Evolutionary conservation across 2,329 filamentous ascomycete species (phyloP), one percentile per base, ranked within the genome.

Genomic region (Paracoccidioides lutzii): DNA sequence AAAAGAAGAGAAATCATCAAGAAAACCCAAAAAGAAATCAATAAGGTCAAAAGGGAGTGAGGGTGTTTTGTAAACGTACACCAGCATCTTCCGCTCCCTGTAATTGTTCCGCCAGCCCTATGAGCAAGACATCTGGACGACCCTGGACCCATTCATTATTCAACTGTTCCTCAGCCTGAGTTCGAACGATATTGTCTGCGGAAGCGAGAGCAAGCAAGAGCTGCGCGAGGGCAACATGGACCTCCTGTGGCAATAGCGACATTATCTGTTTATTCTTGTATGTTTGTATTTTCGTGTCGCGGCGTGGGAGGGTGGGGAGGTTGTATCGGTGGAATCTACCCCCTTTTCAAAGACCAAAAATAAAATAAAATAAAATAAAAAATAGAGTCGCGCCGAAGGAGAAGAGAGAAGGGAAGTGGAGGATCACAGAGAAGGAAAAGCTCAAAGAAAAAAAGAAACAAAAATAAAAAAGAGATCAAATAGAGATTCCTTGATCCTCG

Each of bases 81-180:
- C 81, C 78, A 63, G 82, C 76, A 67, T 91, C 84, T 63, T 82
- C 81, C n/a, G 87, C 83, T 61, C 80, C 83, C 66, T 88, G 83
- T 64, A 95, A 84, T 74, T 97, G 91, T 75, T 97, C 93, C 43
- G 87, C 90, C 64, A 98, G 76, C 61, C 90, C 93, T 86, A 97
- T 93, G 68, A 98, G 76, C 63, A 97, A 78, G 64, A 95, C 80
- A 66, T 96, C 90, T 40, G 93, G 90, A 59, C 87, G 82, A 56
- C 82, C 79, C 59, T 77, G 76, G 40, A 90, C 87, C 93, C 93
- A 98, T 78, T 90, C 90, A 73, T 82, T 88, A 71, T 89, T 88
- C 60, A 98, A 77, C 70, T 90, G 86, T 61, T 94, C 88, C 73
- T 98, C 93, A 53, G 91, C 91, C 71, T 88, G 83, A 35, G 87